A percentile compares a stretch with the other conserved stretches of the same genome.
Evolutionary conservation across 495 filamentous ascomycete species (phyloP).

Genomic region (Cenococcum geophilum): DNA sequence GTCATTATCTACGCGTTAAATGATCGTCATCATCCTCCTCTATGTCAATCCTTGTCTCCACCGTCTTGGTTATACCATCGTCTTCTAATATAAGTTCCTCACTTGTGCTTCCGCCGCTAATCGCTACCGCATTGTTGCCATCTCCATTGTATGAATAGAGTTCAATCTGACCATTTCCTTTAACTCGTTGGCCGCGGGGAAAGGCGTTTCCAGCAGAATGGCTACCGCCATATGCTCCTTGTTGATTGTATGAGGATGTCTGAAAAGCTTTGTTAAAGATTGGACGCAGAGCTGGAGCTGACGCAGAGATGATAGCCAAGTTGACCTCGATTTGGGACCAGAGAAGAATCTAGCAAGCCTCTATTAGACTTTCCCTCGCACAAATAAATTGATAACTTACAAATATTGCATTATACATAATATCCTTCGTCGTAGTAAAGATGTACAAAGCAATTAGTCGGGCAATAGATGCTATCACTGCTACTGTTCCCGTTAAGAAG

Average conservation of each 20-base stretch:
- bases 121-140: too few species aligned
- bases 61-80: background rate
- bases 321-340: conserved; percentile 16
- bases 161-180: too few species aligned
- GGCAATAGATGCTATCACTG: conserved; percentile 4
- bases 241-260: too few species aligned
- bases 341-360: conserved; percentile 8
- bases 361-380: background rate
- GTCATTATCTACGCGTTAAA: too few species aligned
- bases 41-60: background rate
- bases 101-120: too few species aligned
- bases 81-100: too few species aligned
- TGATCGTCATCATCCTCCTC: background rate
- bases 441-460: conserved; percentile 1
- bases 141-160: too few species aligned
- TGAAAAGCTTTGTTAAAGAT: background rate
- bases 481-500: conserved; percentile 4
- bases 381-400: background rate
- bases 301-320: conserved; percentile 12
- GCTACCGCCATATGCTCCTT: too few species aligned
- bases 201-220: too few species aligned
- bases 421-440: conserved; percentile 4
- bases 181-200: too few species aligned
- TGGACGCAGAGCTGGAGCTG: conserved; percentile 8
- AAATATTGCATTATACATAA: conserved; percentile 6